Evolutionary conservation across 192 early-diverging fungal species (phyloP), one percentile per base, ranked within the genome.

Genomic region (Linnemannia schmuckeri): DNA sequence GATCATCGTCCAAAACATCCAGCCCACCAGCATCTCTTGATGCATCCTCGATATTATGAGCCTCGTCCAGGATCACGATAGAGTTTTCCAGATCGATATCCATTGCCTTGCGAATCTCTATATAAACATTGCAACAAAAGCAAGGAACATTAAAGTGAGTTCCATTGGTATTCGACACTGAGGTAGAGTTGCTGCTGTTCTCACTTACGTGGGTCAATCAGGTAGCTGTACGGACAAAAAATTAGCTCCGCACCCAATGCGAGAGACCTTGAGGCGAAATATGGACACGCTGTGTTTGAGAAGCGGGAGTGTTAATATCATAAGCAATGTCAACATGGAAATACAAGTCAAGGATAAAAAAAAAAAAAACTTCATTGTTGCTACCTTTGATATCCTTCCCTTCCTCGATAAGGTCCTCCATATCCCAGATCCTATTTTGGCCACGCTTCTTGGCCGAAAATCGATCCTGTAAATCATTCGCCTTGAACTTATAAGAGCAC

Each of bases 61-160:
- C 93, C 75, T 95, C 94, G 70, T 95, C 94, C 79, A 95, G 91
- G 6, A 95, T 93, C 20, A 95, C 33, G 8, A 95, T 92, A 35
- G 90, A 44, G 18, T 93, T 91, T 8, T 82, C 78, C 27, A 94
- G 79, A 55, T 94, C 77, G 35, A 95, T 89, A 5, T 88, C 84
- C 89, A 92, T 93, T 4, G 91, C 77, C 38, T 89, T 88, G 3
- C 94, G 85, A 33, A 90, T 83, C 10, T 70, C 82, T 83, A 73
- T 12, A 20, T 8, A 74, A 7, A 30, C 42, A 68, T 30, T 20
- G 42, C 49, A 30, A 27, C 7, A 41, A 1, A 38, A 49, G 57
- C 13, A 49, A 33, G 20, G 35, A 3, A 54, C 10, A 18, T 75
- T 17, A 35, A 35, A 17, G 35, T 13, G 8, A 57, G 30, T 10